Evolutionary conservation across 1,139 yeast genomes (phyloP).

Genomic region (Suhomyces wounanorum): DNA sequence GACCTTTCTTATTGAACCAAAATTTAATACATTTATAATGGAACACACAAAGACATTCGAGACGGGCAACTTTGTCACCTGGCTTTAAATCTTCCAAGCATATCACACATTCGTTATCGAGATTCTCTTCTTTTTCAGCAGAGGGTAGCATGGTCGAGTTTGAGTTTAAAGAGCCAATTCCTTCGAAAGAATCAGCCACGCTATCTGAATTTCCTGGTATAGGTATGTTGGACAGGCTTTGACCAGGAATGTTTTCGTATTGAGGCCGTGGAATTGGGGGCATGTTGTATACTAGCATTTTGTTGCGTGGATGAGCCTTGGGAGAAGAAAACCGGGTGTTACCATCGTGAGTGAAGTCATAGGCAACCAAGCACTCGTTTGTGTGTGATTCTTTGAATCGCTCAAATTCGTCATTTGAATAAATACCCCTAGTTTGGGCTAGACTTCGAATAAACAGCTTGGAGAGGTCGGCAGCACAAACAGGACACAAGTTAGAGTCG

Average conservation of each 20-base stretch:
- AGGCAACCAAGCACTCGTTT: constrained; percentile 62
- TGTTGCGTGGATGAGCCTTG: constrained; percentile 52
- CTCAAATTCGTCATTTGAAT: constrained; percentile 40
- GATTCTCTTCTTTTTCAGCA: constrained; percentile 26
- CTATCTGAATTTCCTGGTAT: constrained; percentile 1
- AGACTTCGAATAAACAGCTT: constrained; percentile 47
- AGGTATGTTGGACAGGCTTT: constrained; percentile 14
- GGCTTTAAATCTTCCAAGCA: constrained; percentile 86
- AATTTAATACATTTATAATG: constrained; percentile 87
- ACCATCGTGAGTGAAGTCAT: constrained; percentile 62
- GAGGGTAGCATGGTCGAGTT: constrained; percentile 25
- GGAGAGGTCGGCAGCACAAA: constrained; percentile 55
- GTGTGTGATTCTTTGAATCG: constrained; percentile 66
- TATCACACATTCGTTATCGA: constrained; percentile 80
- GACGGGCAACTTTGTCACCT: constrained; percentile 86
- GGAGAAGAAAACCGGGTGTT: constrained; percentile 47
- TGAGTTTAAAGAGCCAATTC: constrained; percentile 29
- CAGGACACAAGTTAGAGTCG: constrained; percentile 46
- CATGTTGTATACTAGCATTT: constrained; percentile 83
- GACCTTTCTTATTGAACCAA: constrained; percentile 88
- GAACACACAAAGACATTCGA: constrained; percentile 92
- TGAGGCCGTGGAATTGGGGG: constrained; percentile 55
- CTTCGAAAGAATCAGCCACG: neutral
- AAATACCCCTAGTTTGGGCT: constrained; percentile 22
- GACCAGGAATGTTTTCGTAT: constrained; percentile 35